phyloP scores from a whole-genome alignment of 805 yeast genomes.

The Cyberlindnera meyerae region DNA sequence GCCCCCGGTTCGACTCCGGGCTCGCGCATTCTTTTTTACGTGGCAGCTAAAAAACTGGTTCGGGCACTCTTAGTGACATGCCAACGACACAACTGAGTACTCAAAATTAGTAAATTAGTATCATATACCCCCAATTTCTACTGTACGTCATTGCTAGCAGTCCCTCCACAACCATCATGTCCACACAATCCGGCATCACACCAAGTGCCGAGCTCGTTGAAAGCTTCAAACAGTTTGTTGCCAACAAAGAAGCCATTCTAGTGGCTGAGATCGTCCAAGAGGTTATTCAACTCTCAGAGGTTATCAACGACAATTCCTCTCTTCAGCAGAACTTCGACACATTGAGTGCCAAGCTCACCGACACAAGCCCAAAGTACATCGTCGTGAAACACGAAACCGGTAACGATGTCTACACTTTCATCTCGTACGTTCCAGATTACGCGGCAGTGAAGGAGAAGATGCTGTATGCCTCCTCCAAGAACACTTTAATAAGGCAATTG shows the following conservation, averaged over 20 bases:
- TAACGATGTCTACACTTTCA: conserved; percentile 41
- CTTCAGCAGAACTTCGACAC: conserved; percentile 30
- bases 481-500: conserved; percentile 65
- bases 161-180: conserved; percentile 32
- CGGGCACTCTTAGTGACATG: conserved; percentile 1
- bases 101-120: too few relatives aligned
- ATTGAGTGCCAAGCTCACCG: conserved; percentile 30
- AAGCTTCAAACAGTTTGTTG: conserved; percentile 39
- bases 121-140: too few relatives aligned
- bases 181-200: conserved; percentile 60
- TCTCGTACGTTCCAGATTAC: conserved; percentile 81
- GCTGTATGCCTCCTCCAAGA: conserved; percentile 90
- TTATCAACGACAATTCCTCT: conserved; percentile 29
- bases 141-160: too few relatives aligned
- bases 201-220: conserved; percentile 40
- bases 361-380: conserved; percentile 45
- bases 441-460: conserved; percentile 81
- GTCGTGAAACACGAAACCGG: conserved; percentile 35
- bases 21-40: conserved; percentile 39
- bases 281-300: conserved; percentile 31
- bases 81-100: too few relatives aligned
- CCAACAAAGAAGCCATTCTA: conserved; percentile 31
- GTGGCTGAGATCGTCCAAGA: conserved; percentile 34
- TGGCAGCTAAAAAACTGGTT: not conserved
- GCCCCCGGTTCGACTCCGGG: conserved; percentile 62